Evolutionary conservation across 192 early-diverging fungal genomes (phyloP), one percentile per base, ranked within the genome.

Genomic region (Coemansia aciculifera): DNA sequence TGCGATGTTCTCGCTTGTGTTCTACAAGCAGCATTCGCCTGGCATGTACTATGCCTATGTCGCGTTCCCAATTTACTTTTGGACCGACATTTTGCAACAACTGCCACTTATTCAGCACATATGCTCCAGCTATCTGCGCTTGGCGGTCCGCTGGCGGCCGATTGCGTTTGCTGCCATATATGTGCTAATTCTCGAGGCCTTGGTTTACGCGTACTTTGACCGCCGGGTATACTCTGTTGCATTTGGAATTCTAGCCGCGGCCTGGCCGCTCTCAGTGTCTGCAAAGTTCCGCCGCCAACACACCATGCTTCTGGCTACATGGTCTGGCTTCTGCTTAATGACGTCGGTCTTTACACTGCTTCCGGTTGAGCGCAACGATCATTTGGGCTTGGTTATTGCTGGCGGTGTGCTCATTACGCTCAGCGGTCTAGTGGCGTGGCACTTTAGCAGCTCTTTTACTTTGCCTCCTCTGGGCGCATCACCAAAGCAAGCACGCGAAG

Each of bases 191-290:
- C 79, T 98, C 11, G 94, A 98, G 78, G 71, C 91, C 10, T 78
- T 98, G 69, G 95, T 95, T 52, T 90, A 86, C 54, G 94, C 91
- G 63, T 98, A 92, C 77, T 98, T 98, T 75, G 74, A 89, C 57
- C 88, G 96, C 31, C 74, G 80, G 51, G 72, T 83, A 11, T 83
- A 83, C 69, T 64, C 80, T 32, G 72, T 68, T 29, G 80, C 72
- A 51, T 90, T 98, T 69, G 60, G 87, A 37, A 48, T 90, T 36
- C 74, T 89, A 21, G 88, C 92, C 3, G 46, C 88, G 6, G 91
- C 90, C 86, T 93, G 93, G 63, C 69, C 75, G 12, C 44, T 88
- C 3, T 66, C 85, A 0, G 85, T 92, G 64, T 80, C 91, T 32
- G 66, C 75, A 12, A 71, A 66, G 40, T 71, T 83, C 76, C 75